Evolutionary conservation across 371 early-diverging fungal species (phyloP), one percentile per base, ranked within the genome.

Genomic region (Dinochytrium kinnereticum): DNA sequence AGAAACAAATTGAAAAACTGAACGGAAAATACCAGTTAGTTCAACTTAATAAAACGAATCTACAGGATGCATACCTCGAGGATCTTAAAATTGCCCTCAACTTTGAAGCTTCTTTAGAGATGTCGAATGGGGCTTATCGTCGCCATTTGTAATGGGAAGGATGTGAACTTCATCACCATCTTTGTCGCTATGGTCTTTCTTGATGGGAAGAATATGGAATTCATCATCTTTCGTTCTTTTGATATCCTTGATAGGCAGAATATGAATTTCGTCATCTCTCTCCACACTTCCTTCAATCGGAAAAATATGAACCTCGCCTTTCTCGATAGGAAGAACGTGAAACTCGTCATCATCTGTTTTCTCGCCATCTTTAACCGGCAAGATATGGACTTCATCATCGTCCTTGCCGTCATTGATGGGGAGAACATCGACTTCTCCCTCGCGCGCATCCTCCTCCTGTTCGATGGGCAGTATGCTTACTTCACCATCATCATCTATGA

Each of bases 201-300:
- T 53, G 55, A 53, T 53, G 55, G 55, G 55, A 53, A 53, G 55
- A 53, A 53, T 53, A 26, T 53, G 55, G 55, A 53, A 7, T 24
- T 53, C 55, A 44, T 44, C 44, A 44, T 19, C 44, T 44, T 44
- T 19, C 19, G 7, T n/a, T n/a, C n/a, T n/a, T 44, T 19, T 19
- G 44, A 7, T 19, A 19, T 44, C 44, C 7, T 44, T 44, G 19
- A 44, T 44, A 44, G 44, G 44, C 44, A 44, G 19, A 19, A 44
- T 44, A 19, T 44, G 7, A 19, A 44, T 19, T 13, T 44, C 44
- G 7, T 19, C 44, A 44, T 44, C 44, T 7, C 19, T 19, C 44
- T n/a, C n/a, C n/a, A n/a, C n/a, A n/a, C n/a, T n/a, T n/a, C n/a
- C n/a, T n/a, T 7, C 19, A 19, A 44, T 44, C 7, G 44, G 44